Evolutionary conservation across 495 filamentous ascomycete species (phyloP), one percentile per base, ranked within the genome.

Genomic region (Umbilicaria muhlenbergii): DNA sequence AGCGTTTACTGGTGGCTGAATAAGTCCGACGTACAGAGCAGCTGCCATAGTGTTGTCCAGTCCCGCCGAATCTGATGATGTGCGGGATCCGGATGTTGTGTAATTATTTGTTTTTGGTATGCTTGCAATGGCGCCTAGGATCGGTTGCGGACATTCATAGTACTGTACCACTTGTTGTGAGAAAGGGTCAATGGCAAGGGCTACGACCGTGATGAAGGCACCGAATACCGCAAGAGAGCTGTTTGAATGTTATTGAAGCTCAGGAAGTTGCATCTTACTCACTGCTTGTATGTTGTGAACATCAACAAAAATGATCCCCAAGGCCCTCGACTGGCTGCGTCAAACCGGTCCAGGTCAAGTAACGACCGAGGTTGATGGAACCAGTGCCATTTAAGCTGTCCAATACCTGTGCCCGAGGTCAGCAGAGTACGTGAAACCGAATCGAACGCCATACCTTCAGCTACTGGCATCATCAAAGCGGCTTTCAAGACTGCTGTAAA

Each of bases 341-440:
- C 41, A 41, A 51, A 51, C 36, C 40, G 11, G 12, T 36, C 48
- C 12, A 56, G 13, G 21, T 56, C 52, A 14, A 43, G 31, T 11
- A 56, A 43, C 11, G 53, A 48, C 6, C 45, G 43, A 3, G 31
- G n/a, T 5, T 36, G n/a, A 34, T 35, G 31, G 36, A 60, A 60
- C 57, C 57, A 60, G 5, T 39, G 35, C 55, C 55, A 60, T 48
- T 60, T 60, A 17, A 60, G 38, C 43, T 58, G 41, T 32, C 52
- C 48, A 21, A 43, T 41, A 8, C 21, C 15, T 46, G 15, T 28
- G 24, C 24, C 1, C 8, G 24, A 4, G 6, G 24, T 28, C 24
- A 28, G 24, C 24, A 8, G 24, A 28, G 24, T 28, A 5, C 10
- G n/a, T 31, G 43, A 45, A 32, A 14, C n/a, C 8, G 5, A 6